Evolutionary conservation across 169 alveolate species (phyloP).

Genomic region (Cytauxzoon felis): DNA sequence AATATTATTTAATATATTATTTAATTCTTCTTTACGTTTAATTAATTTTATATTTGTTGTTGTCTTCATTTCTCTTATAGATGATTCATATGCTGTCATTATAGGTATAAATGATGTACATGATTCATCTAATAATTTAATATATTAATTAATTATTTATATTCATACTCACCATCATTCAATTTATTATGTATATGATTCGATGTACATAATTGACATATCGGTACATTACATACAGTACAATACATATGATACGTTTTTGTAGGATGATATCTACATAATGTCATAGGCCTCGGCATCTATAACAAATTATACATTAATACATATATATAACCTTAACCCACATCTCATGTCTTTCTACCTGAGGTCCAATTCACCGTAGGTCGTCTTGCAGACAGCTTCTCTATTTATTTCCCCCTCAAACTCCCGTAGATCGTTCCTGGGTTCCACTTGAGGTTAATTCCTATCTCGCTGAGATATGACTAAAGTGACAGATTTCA

Average conservation of each 20-base stretch:
- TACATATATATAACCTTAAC: no score
- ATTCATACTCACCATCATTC: conserved; percentile 1
- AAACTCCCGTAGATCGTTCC: no score
- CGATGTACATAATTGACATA: conserved; percentile 78
- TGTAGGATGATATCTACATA: conserved; percentile 71
- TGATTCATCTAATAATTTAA: conserved; percentile 1
- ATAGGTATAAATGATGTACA: conserved; percentile 46
- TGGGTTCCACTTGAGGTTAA: no score
- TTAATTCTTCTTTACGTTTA: conserved; percentile 22
- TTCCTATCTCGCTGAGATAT: no score
- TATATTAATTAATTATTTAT: no score
- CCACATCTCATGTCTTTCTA: no score
- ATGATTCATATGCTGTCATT: conserved; percentile 58
- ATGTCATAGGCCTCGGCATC: conserved; percentile 78
- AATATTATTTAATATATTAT: conserved; percentile 4
- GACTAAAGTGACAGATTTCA: no score
- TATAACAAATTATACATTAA: conserved; percentile 4
- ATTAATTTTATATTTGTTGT: conserved; percentile 11
- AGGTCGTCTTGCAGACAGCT: no score
- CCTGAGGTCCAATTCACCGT: no score
- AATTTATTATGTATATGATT: conserved; percentile 69
- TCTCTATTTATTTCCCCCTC: no score
- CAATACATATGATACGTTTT: conserved; percentile 72
- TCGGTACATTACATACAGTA: conserved; percentile 75
- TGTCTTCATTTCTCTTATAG: conserved; percentile 43